A percentile compares a stretch with the other conserved stretches of the same genome.
These are phyloP conservation scores for Astraeus odoratus DNA, from an alignment of 768 basidiomycete genomes.

Conservation along the genomic window DNA sequence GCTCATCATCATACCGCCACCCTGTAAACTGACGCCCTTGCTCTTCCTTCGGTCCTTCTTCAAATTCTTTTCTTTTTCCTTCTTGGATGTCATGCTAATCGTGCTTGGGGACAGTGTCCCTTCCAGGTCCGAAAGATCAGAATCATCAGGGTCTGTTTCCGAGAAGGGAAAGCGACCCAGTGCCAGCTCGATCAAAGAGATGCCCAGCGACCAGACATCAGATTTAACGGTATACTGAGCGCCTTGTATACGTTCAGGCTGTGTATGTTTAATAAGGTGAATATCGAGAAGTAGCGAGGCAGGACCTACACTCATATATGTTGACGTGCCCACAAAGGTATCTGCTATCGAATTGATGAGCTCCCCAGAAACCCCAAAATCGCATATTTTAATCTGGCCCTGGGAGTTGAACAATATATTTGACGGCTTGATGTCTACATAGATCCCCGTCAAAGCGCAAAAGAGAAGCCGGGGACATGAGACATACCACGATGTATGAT, in stretches of 20 bases:
- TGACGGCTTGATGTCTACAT: constrained; percentile 93
- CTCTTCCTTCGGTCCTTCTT: constrained; percentile 85
- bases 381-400: constrained; percentile 98
- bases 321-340: constrained; percentile 97
- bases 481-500: constrained; percentile 97
- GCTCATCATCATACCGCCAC: constrained; percentile 96
- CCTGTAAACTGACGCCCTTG: constrained; percentile 88
- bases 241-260: constrained; percentile 99
- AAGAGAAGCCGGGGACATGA: background rate
- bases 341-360: constrained; percentile 98
- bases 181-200: constrained; percentile 94
- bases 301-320: constrained; percentile 93
- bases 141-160: constrained; percentile 70
- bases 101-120: constrained; percentile 70
- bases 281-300: constrained; percentile 5
- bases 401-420: constrained; percentile 93
- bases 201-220: constrained; percentile 98
- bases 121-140: constrained; percentile 72
- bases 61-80: constrained; percentile 36
- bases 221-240: constrained; percentile 98
- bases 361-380: constrained; percentile 98
- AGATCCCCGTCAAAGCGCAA: constrained; percentile 12
- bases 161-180: constrained; percentile 97
- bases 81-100: constrained; percentile 36
- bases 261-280: constrained; percentile 14